Base-by-base conservation (phyloP, 2,329 filamentous ascomycete genomes). In the Pezizomycotina sp. region DNA sequence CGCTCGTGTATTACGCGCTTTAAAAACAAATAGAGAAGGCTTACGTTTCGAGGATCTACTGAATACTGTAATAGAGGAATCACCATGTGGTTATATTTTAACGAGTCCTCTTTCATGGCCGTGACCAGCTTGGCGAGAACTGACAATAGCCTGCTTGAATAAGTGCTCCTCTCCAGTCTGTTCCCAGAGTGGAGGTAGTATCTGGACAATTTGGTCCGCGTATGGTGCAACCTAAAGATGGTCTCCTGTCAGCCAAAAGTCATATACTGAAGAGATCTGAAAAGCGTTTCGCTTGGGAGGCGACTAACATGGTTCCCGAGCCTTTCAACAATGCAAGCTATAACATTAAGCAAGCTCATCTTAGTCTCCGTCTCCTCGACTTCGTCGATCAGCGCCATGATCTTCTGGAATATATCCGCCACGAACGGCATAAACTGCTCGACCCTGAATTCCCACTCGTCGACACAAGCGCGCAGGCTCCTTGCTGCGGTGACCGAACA, bases 91-190 rank as follows among this genome's bases (percentile, higher is more conserved):
- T 93, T 82, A 49, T 91, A 92, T 12, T 74, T 68, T 43, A 75
- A 68, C 4, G 82, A 89, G 6, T 77, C 69, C 8, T 69, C 66
- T 41, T 77, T 81, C 70, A 95, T 79, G 2, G 84, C 78, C 53
- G 74, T 74, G n/a, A 92, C 79, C 9, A 98, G 64, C 2, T 82
- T 76, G 2, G 80, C 68, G 33, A 95, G 71, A 24, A 95, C 77
- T 2, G 78, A 80, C 38, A 95, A 95, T 83, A 1, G 82, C 74
- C 58, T 93, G 84, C 57, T 95, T 95, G 64, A 93, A 78, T 56
- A 95, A 71, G 58, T 83, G 81, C 52, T 89, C 80, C 42, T 92
- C 77, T 1, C 76, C 81, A 2, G 80, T 82, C 33, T 75, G 71
- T 42, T 80, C 74, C 89, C 89, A 98, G 0, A 95, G 64, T 3